Percentiles rank a stretch among this genome's conserved stretches.
Evolutionary conservation across 495 filamentous ascomycete genomes (phyloP).

Genomic region (Daldinia decipiens): DNA sequence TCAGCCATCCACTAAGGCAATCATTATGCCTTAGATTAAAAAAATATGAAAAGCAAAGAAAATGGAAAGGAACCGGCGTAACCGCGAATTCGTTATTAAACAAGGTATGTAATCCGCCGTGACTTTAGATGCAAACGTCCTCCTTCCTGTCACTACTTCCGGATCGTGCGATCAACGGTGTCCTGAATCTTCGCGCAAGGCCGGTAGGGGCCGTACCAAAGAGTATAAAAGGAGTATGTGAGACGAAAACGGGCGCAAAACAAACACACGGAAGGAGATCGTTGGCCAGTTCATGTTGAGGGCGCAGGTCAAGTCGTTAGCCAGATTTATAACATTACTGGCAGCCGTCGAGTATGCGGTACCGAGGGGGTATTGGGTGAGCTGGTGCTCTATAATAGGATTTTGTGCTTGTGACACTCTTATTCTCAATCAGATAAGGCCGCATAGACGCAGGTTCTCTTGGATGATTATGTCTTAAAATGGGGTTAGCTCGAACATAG

Average conservation of each 20-base stretch:
- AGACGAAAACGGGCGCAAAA: slow-evolving; percentile 45
- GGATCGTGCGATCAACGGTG: slow-evolving; percentile 41
- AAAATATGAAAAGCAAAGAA: slow-evolving; percentile 33
- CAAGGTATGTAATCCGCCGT: slow-evolving; percentile 50
- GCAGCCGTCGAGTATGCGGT: slow-evolving; percentile 42
- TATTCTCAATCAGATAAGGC: slow-evolving; percentile 79
- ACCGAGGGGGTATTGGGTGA: slow-evolving; percentile 36
- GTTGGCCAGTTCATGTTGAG: slow-evolving; percentile 44
- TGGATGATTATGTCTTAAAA: slow-evolving; percentile 96
- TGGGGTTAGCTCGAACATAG: slow-evolving; percentile 44
- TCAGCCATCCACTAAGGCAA: slow-evolving; percentile 41
- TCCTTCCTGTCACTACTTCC: slow-evolving; percentile 37
- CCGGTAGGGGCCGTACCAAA: slow-evolving; percentile 35
- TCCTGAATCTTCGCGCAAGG: slow-evolving; percentile 41
- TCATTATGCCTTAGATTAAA: slow-evolving; percentile 30
- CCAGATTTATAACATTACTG: slow-evolving; percentile 48
- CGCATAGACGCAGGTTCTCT: slow-evolving; percentile 97
- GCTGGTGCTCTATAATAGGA: slow-evolving; percentile 24
- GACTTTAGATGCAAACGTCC: slow-evolving; percentile 49
- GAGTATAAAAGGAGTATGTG: slow-evolving; percentile 30
- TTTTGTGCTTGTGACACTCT: slow-evolving; percentile 17
- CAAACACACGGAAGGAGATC: slow-evolving; percentile 49
- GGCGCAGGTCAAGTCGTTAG: slow-evolving; percentile 50
- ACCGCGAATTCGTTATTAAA: slow-evolving; percentile 51
- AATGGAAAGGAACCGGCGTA: slow-evolving; percentile 42